Conservation (phyloP, 768 basidiomycete species). For the Lepiota brunneoincarnata region DNA sequence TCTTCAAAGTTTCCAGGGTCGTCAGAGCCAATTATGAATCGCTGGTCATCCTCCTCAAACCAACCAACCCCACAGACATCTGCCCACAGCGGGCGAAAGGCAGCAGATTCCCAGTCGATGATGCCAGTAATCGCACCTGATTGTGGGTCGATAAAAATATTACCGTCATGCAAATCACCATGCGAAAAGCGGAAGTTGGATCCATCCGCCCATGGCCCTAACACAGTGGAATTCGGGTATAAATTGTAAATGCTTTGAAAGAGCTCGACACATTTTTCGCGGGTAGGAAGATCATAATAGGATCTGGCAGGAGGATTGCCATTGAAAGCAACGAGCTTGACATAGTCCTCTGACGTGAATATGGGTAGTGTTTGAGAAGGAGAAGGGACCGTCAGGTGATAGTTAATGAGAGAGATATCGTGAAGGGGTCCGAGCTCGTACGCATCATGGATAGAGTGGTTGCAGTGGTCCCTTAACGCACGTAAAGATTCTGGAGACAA, state of each 20-base stretch:
- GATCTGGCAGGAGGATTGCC: slow-evolving; percentile 14
- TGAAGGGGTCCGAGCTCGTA: slow-evolving; percentile 13
- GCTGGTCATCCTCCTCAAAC: slow-evolving; percentile 13
- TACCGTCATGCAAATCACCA: slow-evolving; percentile 16
- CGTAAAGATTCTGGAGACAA: no score
- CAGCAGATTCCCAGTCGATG: slow-evolving; percentile 18
- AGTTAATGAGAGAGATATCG: slow-evolving; percentile 10
- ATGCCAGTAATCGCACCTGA: slow-evolving; percentile 16
- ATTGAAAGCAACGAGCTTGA: slow-evolving; percentile 13
- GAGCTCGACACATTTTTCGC: slow-evolving; percentile 12
- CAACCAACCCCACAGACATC: slow-evolving; percentile 12
- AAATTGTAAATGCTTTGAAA: slow-evolving; percentile 11
- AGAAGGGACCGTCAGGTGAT: slow-evolving; percentile 4
- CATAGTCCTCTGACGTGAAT: slow-evolving; percentile 14
- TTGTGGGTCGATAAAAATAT: slow-evolving; percentile 18
- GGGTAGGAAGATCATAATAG: slow-evolving; percentile 8
- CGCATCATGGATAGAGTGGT: slow-evolving; percentile 2
- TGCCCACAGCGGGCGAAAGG: slow-evolving; percentile 14
- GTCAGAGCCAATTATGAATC: slow-evolving; percentile 10
- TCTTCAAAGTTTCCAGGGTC: slow-evolving; percentile 13
- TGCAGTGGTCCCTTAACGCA: slow-evolving; percentile 1
- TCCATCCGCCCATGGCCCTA: slow-evolving; percentile 9
- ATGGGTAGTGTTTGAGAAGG: slow-evolving; percentile 12
- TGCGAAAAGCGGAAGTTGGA: slow-evolving; percentile 14
- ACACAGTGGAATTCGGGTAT: slow-evolving; percentile 12